Evolutionary conservation across 2,329 filamentous ascomycete genomes (phyloP), one percentile per base, ranked within the genome.

Genomic region (Didymosphaeria variabile): DNA sequence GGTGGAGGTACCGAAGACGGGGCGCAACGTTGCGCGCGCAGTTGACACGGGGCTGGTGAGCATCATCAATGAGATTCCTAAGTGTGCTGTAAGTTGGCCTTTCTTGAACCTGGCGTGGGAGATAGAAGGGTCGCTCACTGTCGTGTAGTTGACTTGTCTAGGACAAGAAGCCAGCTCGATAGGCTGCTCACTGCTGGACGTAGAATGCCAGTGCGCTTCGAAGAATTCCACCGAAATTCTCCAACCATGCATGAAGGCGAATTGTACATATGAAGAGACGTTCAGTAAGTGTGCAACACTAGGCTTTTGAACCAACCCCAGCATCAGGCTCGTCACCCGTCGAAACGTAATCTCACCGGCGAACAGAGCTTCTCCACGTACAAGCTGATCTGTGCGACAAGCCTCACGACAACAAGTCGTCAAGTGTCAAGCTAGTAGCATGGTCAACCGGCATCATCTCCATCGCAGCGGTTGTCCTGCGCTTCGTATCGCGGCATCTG

Each of bases 381-480:
- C 51, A 54, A 26, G 51, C 51, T 9, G 32, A 54, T 13, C 23
- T 54, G 15, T 54, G 51, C 19, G 51, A 54, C 34, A 54, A 54
- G 29, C 51, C 51, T 23, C 32, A 42, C 19, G 51, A 54, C 19
- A 54, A 42, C 21, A 54, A 42, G 26, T 40, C 51, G 34, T 26
- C 21, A n/a, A 38, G 40, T 21, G 19, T 54, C 10, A 42, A 54
- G 51, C 21, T 54, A 12, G 40, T 34, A n/a, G 51, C 51, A n/a
- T 54, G 40, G 23, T 17, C 15, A 17, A 40, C 51, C 34, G 51
- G 51, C 1, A 54, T 54, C 17, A 42, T 54, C 23, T 21, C 51
- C 17, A n/a, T 42, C 17, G 15, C n/a, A 26, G 51, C 51, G 3
- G 51, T 54, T 10, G 36, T 54, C 7, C 26, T 54, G 19, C 51